Evolutionary conservation across 2,329 filamentous ascomycete genomes (phyloP), one percentile per base, ranked within the genome.

Genomic region (Neoarthrinium moseri): DNA sequence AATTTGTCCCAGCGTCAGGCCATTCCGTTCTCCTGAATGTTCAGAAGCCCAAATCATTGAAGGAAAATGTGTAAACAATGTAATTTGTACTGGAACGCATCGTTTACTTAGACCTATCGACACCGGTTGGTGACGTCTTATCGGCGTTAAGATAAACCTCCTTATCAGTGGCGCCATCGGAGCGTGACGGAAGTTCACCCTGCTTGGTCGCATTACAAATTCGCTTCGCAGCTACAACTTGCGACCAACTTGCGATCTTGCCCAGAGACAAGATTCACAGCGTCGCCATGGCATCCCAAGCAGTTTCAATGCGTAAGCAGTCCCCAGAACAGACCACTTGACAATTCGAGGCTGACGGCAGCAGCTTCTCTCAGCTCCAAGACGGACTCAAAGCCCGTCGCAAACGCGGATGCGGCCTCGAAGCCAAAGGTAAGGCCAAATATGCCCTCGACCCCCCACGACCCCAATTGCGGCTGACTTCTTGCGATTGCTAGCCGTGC

Each of bases 401-500:
- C 50, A 35, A 53, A 44, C 32, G 29, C 48, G n/a, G 45, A 56
- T 45, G 48, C 58, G 30, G 48, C 56, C 15, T 58, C 57, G 17
- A 65, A 65, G 55, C 62, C 62, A n/a, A 65, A 62, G 56, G 62
- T 64, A 35, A n/a, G n/a, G n/a, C 44, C 56, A 24, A 23, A 7
- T 43, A 6, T n/a, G 39, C 35, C 17, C 11, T 36, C 4, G 8
- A 12, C 15, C 21, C 5, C 12, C 1, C 30, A 21, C 15, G n/a
- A 24, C 15, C 21, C 34, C 12, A 13, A 38, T 20, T 20, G 10
- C 12, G 3, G 42, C 51, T 35, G 17, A 26, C 18, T 24, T 17
- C 5, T 18, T 24, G 38, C 10, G 26, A 30, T 15, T 17, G 18
- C 49, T 61, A 96, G 90, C 92, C 92, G 34, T 97, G 94, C 80